Evolutionary conservation across 177 flowering plant species (phyloP).

Genomic region (Vitis hybrid): DNA sequence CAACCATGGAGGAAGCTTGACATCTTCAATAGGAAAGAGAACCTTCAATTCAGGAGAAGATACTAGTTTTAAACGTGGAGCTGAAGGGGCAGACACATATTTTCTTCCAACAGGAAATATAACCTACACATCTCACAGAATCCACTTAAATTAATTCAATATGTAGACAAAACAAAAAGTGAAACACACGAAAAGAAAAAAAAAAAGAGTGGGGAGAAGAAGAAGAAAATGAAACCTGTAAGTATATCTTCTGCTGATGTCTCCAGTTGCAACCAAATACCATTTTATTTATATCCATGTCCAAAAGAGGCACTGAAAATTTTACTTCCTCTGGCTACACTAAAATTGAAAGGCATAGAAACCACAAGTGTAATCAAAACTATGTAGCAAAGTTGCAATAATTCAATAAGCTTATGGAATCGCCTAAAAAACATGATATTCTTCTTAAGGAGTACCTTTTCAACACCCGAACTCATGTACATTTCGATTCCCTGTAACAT

Average conservation of each 20-base stretch:
- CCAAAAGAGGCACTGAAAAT: slow-evolving; percentile 81
- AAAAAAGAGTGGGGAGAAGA: background rate
- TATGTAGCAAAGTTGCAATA: background rate
- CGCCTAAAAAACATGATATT: background rate
- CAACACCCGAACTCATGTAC: slow-evolving; percentile 59
- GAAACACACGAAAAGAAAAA: background rate
- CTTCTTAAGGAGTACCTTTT: slow-evolving; percentile 48
- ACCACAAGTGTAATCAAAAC: slow-evolving; percentile 14
- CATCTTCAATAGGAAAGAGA: slow-evolving; percentile 82
- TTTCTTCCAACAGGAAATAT: slow-evolving; percentile 72
- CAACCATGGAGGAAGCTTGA: slow-evolving; percentile 87
- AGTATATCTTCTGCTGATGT: slow-evolving; percentile 73
- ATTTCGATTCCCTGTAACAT: slow-evolving; percentile 82
- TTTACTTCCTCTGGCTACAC: slow-evolving; percentile 90
- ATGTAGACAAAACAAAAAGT: no score
- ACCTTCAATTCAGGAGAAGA: slow-evolving; percentile 74
- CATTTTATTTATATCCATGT: slow-evolving; percentile 76
- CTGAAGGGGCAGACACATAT: slow-evolving; percentile 47
- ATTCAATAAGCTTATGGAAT: background rate
- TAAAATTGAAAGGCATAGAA: slow-evolving; percentile 40
- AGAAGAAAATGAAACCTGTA: slow-evolving; percentile 64
- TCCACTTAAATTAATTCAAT: slow-evolving; percentile 1
- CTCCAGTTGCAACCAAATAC: slow-evolving; percentile 82
- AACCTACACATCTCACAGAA: slow-evolving; percentile 46
- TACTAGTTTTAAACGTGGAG: slow-evolving; percentile 78